Base-by-base conservation (phyloP, 371 early-diverging fungal species). In the Thermomucor indicae-seudaticae region DNA sequence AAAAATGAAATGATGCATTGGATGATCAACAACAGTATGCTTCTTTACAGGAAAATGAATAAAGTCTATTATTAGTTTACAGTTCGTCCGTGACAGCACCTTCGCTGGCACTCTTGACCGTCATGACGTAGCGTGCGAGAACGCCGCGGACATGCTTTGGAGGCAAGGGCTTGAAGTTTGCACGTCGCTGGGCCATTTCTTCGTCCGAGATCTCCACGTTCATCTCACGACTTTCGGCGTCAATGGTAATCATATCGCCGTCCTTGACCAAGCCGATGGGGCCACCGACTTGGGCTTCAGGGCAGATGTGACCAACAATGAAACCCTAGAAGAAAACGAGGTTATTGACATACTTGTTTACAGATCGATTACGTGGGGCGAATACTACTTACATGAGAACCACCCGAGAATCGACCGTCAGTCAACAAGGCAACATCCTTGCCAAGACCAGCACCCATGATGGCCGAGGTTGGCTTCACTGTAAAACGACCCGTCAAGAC, bases 371-470 rank as follows among this genome's bases (percentile, higher is more conserved):
- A 8, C 20, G 16, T 32, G 43, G 8, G 6, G 0, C 28, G 31
- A 28, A 42, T 23, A 31, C 20, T 12, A 53, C 77, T 67, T 65
- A 86, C 88, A 67, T 97, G 98, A 62, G 88, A 87, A 17, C 93
- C 98, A 52, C 98, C 98, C 37, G 94, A 94, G 87, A 97, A 97
- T 43, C 96, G 88, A 34, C 96, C 98, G 57, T 97, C 98, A 10
- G 98, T 97, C 46, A 97, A 65, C 47, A 97, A 76, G 2, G 96
- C 96, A 39, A 96, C 96, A 65, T 95, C 91, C 44, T 96, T 84
- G 58, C 98, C 96, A 38, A 97, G 82, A 7, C 98, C 98, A 20
- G 98, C 98, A 28, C 98, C 98, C 95, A 97, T 97, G 61, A 97
- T 92, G 19, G 95, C 96, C 61, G 86, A 83, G 14, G 95, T 91